These are phyloP conservation scores for Paragyromitra xinjiangensis DNA, from an alignment of 495 filamentous ascomycete genomes.

Conservation along the genomic window DNA sequence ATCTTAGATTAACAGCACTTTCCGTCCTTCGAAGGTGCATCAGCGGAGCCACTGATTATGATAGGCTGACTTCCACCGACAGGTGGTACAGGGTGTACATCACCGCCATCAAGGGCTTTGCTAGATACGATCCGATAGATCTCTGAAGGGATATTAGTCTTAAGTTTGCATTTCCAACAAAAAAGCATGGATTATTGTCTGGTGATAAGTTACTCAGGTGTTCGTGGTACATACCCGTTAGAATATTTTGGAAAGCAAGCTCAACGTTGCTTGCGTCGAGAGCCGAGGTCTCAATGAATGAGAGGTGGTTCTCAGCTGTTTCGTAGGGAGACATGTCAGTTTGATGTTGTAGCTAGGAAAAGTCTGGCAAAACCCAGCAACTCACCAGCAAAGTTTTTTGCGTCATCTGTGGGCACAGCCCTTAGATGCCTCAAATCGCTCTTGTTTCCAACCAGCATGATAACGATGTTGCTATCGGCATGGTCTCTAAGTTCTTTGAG, in stretches of 20 bases:
- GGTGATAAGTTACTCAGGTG: background rate
- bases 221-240: constrained; percentile 76
- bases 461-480: constrained; percentile 98
- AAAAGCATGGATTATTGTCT: constrained; percentile 5
- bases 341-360: background rate
- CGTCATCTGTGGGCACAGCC: constrained; percentile 97
- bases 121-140: constrained; percentile 99
- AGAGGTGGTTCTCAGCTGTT: constrained; percentile 89
- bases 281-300: constrained; percentile 98
- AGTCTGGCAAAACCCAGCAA: background rate
- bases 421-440: constrained; percentile 98
- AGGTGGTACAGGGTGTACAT: constrained; percentile 73
- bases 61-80: constrained; percentile 78
- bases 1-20: constrained; percentile 76
- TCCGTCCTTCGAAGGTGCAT: constrained; percentile 78
- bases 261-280: constrained; percentile 99
- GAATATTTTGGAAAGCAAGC: constrained; percentile 98
- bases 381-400: constrained; percentile 95
- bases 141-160: constrained; percentile 65
- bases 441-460: constrained; percentile 99
- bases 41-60: constrained; percentile 80
- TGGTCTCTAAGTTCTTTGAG: constrained; percentile 98
- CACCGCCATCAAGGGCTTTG: constrained; percentile 91
- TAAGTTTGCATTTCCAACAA: background rate
- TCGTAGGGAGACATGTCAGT: constrained; percentile 17